Evolutionary conservation across 495 filamentous ascomycete species (phyloP).

Genomic region (Xylaria cubensis): DNA sequence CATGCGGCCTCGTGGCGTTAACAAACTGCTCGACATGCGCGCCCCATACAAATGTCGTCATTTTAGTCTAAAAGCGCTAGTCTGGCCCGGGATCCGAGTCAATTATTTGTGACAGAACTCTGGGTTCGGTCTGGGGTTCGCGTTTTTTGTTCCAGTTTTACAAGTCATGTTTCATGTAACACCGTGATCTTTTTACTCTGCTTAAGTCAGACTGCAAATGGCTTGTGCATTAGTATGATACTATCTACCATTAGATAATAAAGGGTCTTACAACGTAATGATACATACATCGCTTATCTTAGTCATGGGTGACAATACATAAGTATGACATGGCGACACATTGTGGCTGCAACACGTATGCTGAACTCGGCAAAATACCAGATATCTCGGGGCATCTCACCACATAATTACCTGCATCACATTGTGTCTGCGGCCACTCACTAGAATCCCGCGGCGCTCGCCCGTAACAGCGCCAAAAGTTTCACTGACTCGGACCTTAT

Average conservation of each 20-base stretch:
- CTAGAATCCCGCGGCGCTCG: background rate
- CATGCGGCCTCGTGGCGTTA: background rate
- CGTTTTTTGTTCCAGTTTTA: slow-evolving; percentile 2
- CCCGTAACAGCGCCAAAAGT: background rate
- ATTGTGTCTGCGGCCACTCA: background rate
- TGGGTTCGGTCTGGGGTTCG: no score
- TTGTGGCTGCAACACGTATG: background rate
- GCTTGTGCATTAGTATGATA: background rate
- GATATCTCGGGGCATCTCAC: background rate
- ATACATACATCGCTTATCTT: background rate
- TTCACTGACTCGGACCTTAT: background rate
- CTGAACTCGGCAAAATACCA: background rate
- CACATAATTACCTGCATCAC: background rate
- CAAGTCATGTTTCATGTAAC: slow-evolving; percentile 12
- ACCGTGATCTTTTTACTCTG: background rate
- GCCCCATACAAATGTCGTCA: slow-evolving; percentile 16
- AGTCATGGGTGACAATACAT: background rate
- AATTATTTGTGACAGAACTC: slow-evolving; percentile 8
- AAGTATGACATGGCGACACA: background rate
- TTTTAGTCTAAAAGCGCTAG: background rate
- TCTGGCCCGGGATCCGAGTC: background rate
- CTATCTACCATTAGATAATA: background rate
- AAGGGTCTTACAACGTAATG: background rate
- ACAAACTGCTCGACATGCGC: background rate
- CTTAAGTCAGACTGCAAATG: background rate